Evolutionary conservation across 2,329 filamentous ascomycete genomes (phyloP).

Genomic region (Aspergillus bombycis): DNA sequence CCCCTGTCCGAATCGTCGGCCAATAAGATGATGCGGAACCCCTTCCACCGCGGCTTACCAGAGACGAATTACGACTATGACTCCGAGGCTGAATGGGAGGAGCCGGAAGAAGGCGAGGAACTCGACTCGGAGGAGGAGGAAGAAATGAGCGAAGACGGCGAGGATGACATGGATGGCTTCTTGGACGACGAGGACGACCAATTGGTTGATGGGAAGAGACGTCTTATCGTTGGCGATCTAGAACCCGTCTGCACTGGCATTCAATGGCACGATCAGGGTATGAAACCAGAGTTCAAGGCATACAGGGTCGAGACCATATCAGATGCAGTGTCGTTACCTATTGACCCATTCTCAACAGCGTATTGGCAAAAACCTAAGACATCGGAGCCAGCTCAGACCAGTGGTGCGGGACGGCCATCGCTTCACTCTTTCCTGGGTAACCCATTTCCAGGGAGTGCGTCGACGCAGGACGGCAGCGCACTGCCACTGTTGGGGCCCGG

Average conservation of each 20-base stretch:
- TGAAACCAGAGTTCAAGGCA: constrained; percentile 54
- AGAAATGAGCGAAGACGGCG: constrained; percentile 64
- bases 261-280: constrained; percentile 71
- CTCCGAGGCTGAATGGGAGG: constrained; percentile 68
- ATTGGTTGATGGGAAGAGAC: constrained; percentile 57
- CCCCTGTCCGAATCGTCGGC: constrained; percentile 44
- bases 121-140: constrained; percentile 67
- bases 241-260: constrained; percentile 78
- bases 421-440: constrained; percentile 30
- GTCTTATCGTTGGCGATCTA: constrained; percentile 67
- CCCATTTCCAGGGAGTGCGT: constrained; percentile 12
- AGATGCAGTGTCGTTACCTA: constrained; percentile 58
- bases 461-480: constrained; percentile 16
- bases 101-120: constrained; percentile 73
- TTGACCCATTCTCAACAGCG: constrained; percentile 80
- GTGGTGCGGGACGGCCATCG: constrained; percentile 21
- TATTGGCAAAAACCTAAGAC: constrained; percentile 68
- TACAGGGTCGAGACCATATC: constrained; percentile 77
- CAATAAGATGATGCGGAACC: constrained; percentile 56
- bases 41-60: constrained; percentile 53
- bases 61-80: constrained; percentile 68
- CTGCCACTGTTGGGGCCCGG: constrained; percentile 17
- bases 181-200: constrained; percentile 82
- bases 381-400: constrained; percentile 24
- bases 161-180: constrained; percentile 87